A percentile compares a stretch with the other conserved stretches of the same genome.
Conservation (phyloP, 805 yeast species). For the Saturnispora kantuleensis region DNA sequence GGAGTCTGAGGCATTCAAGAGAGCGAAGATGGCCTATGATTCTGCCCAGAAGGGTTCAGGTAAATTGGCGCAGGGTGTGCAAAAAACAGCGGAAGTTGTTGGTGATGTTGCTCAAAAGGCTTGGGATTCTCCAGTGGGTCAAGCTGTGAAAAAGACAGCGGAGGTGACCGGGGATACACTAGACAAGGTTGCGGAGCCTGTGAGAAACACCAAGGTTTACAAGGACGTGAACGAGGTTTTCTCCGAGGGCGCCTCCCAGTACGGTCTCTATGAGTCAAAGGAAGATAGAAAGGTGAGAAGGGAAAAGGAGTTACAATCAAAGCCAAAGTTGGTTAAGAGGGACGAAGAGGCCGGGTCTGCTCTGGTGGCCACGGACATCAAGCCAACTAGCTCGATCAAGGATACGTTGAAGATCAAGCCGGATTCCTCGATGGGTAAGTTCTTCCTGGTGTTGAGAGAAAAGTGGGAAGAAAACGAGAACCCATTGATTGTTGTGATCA, state of each 20-base stretch:
- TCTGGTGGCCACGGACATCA: slow-evolving; percentile 71
- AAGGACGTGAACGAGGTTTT: slow-evolving; percentile 82
- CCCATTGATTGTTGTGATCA: slow-evolving; percentile 70
- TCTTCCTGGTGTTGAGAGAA: slow-evolving; percentile 47
- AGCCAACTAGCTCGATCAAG: slow-evolving; percentile 43
- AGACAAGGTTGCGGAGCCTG: slow-evolving; percentile 79
- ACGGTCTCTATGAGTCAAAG: slow-evolving; percentile 86
- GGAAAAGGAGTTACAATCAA: slow-evolving; percentile 44
- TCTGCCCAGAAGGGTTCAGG: slow-evolving; percentile 67
- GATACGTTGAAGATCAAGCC: slow-evolving; percentile 57
- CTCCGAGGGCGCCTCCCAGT: slow-evolving; percentile 84
- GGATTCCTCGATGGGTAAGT: slow-evolving; percentile 60
- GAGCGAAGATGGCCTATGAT: slow-evolving; percentile 87
- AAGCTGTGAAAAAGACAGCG: slow-evolving; percentile 81
- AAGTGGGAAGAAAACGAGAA: slow-evolving; percentile 92
- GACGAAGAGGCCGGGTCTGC: slow-evolving; percentile 78
- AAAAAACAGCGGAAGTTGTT: slow-evolving; percentile 87
- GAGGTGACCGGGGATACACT: slow-evolving; percentile 71
- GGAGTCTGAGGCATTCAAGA: slow-evolving; percentile 86
- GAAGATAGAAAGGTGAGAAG: slow-evolving; percentile 73
- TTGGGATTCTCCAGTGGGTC: slow-evolving; percentile 93
- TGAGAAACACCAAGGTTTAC: slow-evolving; percentile 80
- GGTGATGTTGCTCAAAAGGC: slow-evolving; percentile 85
- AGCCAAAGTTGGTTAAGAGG: slow-evolving; percentile 60
- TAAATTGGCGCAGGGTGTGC: slow-evolving; percentile 55